A percentile compares a stretch with the other conserved stretches of the same genome.
Conservation (phyloP, 2,329 filamentous ascomycete genomes). For the Ophiostoma sp. region DNA sequence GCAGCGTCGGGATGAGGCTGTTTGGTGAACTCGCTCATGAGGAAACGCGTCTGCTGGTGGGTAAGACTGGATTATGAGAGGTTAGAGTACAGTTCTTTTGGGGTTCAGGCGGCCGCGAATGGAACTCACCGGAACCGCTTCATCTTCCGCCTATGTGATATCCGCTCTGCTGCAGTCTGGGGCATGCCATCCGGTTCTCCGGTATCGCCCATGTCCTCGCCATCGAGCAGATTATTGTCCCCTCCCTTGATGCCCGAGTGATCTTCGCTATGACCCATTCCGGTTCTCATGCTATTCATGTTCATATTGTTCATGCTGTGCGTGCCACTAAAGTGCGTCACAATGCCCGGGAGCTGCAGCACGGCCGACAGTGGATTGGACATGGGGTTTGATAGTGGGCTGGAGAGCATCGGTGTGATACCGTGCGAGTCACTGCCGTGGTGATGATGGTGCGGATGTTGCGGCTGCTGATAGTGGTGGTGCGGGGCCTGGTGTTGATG, state of each 20-base stretch:
- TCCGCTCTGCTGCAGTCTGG: slow-evolving; percentile 52
- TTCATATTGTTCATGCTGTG: slow-evolving; percentile 29
- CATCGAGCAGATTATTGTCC: slow-evolving; percentile 49
- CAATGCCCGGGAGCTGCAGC: slow-evolving; percentile 33
- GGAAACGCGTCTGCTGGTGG: slow-evolving; percentile 92
- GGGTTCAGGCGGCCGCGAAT: no score
- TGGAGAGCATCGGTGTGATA: slow-evolving; percentile 9
- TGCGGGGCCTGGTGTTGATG: not conserved
- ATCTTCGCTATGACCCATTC: slow-evolving; percentile 31
- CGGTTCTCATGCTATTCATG: slow-evolving; percentile 26
- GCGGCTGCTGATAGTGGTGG: not conserved
- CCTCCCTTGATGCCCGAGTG: slow-evolving; percentile 42
- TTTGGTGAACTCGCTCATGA: slow-evolving; percentile 95
- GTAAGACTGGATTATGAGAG: slow-evolving; percentile 58
- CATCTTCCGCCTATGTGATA: slow-evolving; percentile 59
- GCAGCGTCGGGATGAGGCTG: slow-evolving; percentile 91
- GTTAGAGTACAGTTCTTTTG: not conserved
- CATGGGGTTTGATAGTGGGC: not conserved
- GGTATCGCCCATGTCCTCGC: slow-evolving; percentile 52
- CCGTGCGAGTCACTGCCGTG: slow-evolving; percentile 7
- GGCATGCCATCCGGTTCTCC: slow-evolving; percentile 39
- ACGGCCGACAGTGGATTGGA: slow-evolving; percentile 39
- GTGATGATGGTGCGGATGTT: not conserved
- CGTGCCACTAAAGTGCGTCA: slow-evolving; percentile 23
- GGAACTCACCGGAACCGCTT: slow-evolving; percentile 65